Base-by-base conservation (phyloP, 2,329 filamentous ascomycete genomes). In the Phialophora verrucosa region DNA sequence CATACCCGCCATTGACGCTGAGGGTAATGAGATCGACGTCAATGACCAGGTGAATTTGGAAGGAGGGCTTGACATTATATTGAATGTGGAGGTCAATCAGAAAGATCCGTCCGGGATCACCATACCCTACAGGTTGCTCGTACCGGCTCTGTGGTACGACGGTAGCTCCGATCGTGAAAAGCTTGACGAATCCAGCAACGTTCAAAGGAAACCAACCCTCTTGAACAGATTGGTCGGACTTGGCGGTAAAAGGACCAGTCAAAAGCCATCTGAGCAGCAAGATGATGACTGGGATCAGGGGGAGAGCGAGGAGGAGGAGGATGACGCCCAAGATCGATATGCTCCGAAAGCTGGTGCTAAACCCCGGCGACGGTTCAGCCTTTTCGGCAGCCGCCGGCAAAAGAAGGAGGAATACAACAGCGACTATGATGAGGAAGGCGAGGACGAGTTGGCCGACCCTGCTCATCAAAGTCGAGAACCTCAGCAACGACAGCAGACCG, bases 1-100 rank as follows among this genome's bases (percentile, higher is more conserved):
- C 82, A 64, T 72, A 11, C 70, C 66, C 10, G 70, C 71, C 23
- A 54, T 73, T 14, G 72, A 74, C 61, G 90, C 80, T 83, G 77
- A 73, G 81, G 78, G 75, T n/a, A 76, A 79, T 55, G 82, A 84
- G 49, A 81, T 82, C 20, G 83, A 86, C 10, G 65, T 73, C 57
- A 73, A 74, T 51, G 86, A 78, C 57, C 80, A 82, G 63, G 82
- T 98, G 66, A 88, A 97, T 74, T 83, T 97, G 0, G 87, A 95
- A 75, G 90, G 90, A 32, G 93, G 92, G 0, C 82, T 99, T 10
- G 93, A 97, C 71, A 89, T 99, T 42, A 91, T 88, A 59, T 79
- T 99, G 51, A 97, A 97, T 73, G 88, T 97, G 69, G 95, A 99
- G 79, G 88, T 97, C 68, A 93, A 90, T 73, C 86, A 91, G 53